phyloP scores from a whole-genome alignment of 352 stramenopile genomes.

The Saprolegnia diclina region DNA sequence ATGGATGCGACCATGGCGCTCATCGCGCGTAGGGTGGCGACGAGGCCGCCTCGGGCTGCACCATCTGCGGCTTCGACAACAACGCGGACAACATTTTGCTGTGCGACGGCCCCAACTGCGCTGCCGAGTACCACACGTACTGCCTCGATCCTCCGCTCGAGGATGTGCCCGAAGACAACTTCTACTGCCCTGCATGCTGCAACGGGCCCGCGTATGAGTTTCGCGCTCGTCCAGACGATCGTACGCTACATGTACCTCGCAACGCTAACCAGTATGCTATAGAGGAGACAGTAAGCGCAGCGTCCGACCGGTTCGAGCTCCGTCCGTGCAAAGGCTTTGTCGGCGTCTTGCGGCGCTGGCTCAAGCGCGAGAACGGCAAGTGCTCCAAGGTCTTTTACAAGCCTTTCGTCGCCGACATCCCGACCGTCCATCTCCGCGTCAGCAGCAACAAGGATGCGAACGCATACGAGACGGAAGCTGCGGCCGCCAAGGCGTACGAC shows the following conservation, averaged over 20 bases:
- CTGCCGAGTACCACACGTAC: slow-evolving; percentile 83
- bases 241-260: not conserved
- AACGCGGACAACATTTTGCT: slow-evolving; percentile 77
- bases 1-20: not conserved
- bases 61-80: slow-evolving; percentile 61
- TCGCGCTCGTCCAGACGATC: not conserved
- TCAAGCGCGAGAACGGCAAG: slow-evolving; percentile 46
- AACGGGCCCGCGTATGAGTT: slow-evolving; percentile 10
- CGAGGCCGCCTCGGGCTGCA: slow-evolving; percentile 36
- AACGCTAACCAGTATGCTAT: not conserved
- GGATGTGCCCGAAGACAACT: slow-evolving; percentile 71
- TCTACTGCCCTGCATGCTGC: slow-evolving; percentile 41
- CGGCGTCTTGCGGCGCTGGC: slow-evolving; percentile 42
- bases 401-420: slow-evolving; percentile 70
- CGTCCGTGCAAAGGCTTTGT: slow-evolving; percentile 27
- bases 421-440: slow-evolving; percentile 34
- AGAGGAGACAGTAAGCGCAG: not conserved
- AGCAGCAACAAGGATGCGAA: slow-evolving; percentile 62
- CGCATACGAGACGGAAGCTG: slow-evolving; percentile 69
- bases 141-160: slow-evolving; percentile 66
- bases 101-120: slow-evolving; percentile 75
- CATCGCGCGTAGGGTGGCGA: not conserved
- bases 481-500: slow-evolving; percentile 77
- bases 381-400: slow-evolving; percentile 67
- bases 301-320: no score